phyloP scores from a whole-genome alignment of 768 basidiomycete species.

The Tremella fuciformis region DNA sequence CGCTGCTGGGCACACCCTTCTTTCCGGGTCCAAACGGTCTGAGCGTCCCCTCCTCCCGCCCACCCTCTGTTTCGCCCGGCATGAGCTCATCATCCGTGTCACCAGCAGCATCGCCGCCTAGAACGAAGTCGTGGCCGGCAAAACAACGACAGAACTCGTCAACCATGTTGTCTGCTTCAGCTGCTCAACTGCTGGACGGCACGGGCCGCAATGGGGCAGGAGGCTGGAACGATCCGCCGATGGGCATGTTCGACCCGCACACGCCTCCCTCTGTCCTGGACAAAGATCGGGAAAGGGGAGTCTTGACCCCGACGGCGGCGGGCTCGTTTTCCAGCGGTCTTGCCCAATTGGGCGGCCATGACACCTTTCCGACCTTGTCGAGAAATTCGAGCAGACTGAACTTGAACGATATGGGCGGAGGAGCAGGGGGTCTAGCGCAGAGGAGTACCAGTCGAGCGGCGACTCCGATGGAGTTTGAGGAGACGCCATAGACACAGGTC shows the following conservation, averaged over 20 bases:
- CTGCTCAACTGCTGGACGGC: not conserved
- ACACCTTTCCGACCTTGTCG: slow-evolving; percentile 18
- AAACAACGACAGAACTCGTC: not conserved
- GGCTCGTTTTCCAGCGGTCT: not conserved
- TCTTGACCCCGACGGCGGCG: slow-evolving; percentile 12
- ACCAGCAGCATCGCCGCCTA: slow-evolving; percentile 4
- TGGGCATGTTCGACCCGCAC: slow-evolving; percentile 7
- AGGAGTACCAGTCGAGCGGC: not conserved
- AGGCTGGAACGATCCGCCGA: slow-evolving; percentile 50
- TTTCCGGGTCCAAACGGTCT: not conserved
- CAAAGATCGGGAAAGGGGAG: slow-evolving; percentile 5
- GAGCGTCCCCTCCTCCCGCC: slow-evolving; percentile 1
- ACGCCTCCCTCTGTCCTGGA: not conserved
- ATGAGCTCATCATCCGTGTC: not conserved
- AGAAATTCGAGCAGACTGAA: slow-evolving; percentile 48
- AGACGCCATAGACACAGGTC: not conserved
- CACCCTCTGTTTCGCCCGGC: not conserved
- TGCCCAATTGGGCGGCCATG: not conserved
- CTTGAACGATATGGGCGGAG: slow-evolving; percentile 35
- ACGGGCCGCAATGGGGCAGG: slow-evolving; percentile 1
- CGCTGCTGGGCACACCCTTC: not conserved
- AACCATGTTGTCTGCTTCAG: not conserved
- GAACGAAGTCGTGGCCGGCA: slow-evolving; percentile 6
- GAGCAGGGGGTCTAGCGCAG: slow-evolving; percentile 29
- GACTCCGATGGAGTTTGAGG: slow-evolving; percentile 23